These are phyloP conservation scores for Chamaenerion angustifolium DNA, from an alignment of 345 rosid genomes.

Conservation along the genomic window DNA sequence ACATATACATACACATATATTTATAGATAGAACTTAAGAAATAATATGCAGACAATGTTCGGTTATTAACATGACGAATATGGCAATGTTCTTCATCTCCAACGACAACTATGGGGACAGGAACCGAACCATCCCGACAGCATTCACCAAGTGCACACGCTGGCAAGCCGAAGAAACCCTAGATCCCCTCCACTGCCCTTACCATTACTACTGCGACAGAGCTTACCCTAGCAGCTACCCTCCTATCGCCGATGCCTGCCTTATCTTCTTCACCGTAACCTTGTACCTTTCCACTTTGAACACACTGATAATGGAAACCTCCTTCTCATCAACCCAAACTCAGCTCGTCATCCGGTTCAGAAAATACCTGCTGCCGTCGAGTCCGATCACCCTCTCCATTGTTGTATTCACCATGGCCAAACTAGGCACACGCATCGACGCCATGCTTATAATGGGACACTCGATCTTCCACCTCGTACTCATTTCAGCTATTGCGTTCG, in stretches of 20 bases:
- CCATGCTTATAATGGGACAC: slow-evolving; percentile 54
- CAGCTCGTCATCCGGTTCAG: slow-evolving; percentile 18
- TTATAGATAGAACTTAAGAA: too few species aligned
- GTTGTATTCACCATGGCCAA: slow-evolving; percentile 49
- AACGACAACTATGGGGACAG: too few species aligned
- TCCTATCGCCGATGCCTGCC: slow-evolving; percentile 26
- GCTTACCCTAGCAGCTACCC: slow-evolving; percentile 45
- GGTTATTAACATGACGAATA: too few species aligned
- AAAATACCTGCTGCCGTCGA: slow-evolving; percentile 50
- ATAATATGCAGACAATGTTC: too few species aligned
- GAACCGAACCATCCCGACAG: slow-evolving; percentile 8
- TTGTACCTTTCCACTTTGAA: slow-evolving; percentile 32
- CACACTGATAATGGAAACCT: slow-evolving; percentile 23
- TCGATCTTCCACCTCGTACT: slow-evolving; percentile 48
- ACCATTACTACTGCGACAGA: slow-evolving; percentile 74
- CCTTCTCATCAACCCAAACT: slow-evolving; percentile 14
- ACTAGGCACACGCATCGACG: slow-evolving; percentile 44
- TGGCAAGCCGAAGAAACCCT: slow-evolving; percentile 81
- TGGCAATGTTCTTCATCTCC: too few species aligned
- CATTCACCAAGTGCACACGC: slow-evolving; percentile 58
- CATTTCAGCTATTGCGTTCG: slow-evolving; percentile 46
- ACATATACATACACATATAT: too few species aligned
- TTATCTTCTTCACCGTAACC: slow-evolving; percentile 25
- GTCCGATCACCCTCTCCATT: slow-evolving; percentile 53
- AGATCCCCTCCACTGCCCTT: slow-evolving; percentile 67